Base-by-base conservation (phyloP, 371 early-diverging fungal species). In the Syncephalastrum monosporum region DNA sequence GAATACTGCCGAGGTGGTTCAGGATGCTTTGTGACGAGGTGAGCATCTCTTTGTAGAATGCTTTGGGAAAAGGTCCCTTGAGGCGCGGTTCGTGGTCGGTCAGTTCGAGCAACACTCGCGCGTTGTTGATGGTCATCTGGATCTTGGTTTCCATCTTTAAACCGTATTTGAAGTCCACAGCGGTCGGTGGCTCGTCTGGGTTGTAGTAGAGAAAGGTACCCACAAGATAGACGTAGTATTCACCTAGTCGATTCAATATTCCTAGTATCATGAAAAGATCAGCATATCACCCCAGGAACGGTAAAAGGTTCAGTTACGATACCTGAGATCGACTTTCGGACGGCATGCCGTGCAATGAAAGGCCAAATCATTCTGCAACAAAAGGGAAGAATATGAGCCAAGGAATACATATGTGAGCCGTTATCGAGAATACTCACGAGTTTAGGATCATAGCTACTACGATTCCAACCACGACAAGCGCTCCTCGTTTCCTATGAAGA, bases 31-130 rank as follows among this genome's bases (percentile, higher is more conserved):
- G 77, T n/a, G 76, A 66, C n/a, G 81, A 77, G 3, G 68, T 67
- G 25, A 84, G 71, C 59, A 84, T 78, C 47, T 82, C 75, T 23
- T 62, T 61, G 57, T 84, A 86, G 38, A 86, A 71, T 21, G 63
- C 65, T 57, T 74, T 71, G 0, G 83, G 82, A 54, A 84, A 86
- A 12, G 82, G 78, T 12, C 76, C 84, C 52, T 79, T 82, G 24
- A 86, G 55, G 12, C 83, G 66, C 14, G 83, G 84, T 55, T 86
- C 87, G 43, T 79, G 69, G 17, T 67, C 74, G 2, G 85, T 82
- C 19, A 85, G 57, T 19, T 75, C 75, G 17, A 85, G 50, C n/a
- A 85, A 56, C n/a, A 78, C 65, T 10, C 55, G 53, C 12, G 78
- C 71, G n/a, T 74, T 62, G 45, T 61, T 66, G 42, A 75, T 68